A percentile compares a stretch with the other conserved stretches of the same genome.
These are phyloP conservation scores for Tetrapyrgos nigripes DNA, from an alignment of 1,284 basidiomycete genomes.

Conservation along the genomic window DNA sequence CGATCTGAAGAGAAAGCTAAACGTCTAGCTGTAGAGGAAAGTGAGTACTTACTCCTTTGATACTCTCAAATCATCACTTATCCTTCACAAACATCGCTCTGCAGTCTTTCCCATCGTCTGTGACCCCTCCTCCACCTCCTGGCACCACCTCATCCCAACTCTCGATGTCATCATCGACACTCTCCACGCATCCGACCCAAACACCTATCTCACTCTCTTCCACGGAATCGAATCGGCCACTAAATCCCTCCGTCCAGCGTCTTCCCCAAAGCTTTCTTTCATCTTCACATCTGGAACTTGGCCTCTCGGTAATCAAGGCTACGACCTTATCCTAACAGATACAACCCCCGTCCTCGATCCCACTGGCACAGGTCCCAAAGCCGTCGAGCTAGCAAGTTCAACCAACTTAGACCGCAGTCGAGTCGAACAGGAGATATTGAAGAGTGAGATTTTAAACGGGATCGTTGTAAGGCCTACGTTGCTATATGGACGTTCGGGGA, in stretches of 20 bases:
- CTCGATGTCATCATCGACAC: conserved; percentile 57
- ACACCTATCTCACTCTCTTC: conserved; percentile 31
- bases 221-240: conserved; percentile 45
- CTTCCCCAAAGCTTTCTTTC: conserved; percentile 50
- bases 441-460: conserved; percentile 44
- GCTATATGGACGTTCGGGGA: conserved; percentile 54
- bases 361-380: conserved; percentile 29
- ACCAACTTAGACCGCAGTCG: conserved; percentile 40
- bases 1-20: conserved; percentile 47
- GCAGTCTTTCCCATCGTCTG: conserved; percentile 55
- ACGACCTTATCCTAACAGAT: conserved; percentile 36
- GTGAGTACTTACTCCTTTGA: conserved; percentile 30
- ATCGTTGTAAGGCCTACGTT: conserved; percentile 57
- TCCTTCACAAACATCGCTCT: neutral
- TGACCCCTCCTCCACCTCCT: conserved; percentile 40
- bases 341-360: conserved; percentile 39
- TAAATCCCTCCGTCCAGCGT: conserved; percentile 35
- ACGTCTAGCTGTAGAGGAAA: conserved; percentile 51
- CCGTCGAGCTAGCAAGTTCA: no score
- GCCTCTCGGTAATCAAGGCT: conserved; percentile 50
- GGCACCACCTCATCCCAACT: conserved; percentile 46
- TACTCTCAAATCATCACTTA: neutral
- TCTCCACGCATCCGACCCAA: conserved; percentile 40
- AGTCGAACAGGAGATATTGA: conserved; percentile 43
- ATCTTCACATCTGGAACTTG: conserved; percentile 58